These are phyloP conservation scores for Annulohypoxylon truncatum DNA, from an alignment of 2,329 filamentous ascomycete species.

Conservation along the genomic window DNA sequence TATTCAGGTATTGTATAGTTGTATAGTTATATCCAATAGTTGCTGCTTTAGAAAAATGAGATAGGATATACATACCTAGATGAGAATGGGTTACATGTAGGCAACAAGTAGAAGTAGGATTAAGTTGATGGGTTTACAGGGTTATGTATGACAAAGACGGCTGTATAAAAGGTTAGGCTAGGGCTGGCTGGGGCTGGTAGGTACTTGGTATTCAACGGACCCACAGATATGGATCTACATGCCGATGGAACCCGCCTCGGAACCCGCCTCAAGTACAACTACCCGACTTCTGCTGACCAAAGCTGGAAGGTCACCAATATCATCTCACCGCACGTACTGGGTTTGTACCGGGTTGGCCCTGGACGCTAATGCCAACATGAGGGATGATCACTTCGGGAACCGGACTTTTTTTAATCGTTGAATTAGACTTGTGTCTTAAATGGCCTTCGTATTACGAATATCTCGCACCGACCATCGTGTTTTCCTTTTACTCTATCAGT, in stretches of 20 bases:
- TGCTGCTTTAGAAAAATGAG: background rate
- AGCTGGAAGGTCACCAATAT: conserved; percentile 10
- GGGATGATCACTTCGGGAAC: conserved; percentile 21
- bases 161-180: conserved; percentile 16
- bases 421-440: conserved; percentile 34
- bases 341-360: conserved; percentile 11
- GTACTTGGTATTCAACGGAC: conserved; percentile 14
- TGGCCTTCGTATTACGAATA: conserved; percentile 35
- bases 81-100: background rate
- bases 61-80: conserved; percentile 4
- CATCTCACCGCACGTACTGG: conserved; percentile 17
- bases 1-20: background rate
- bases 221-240: conserved; percentile 3
- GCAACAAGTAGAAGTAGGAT: background rate
- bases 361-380: conserved; percentile 7
- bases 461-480: conserved; percentile 35
- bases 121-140: conserved; percentile 13
- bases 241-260: conserved; percentile 43
- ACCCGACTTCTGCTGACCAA: conserved; percentile 23
- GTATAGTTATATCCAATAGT: too few species aligned
- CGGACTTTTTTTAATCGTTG: conserved; percentile 26
- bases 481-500: conserved; percentile 62
- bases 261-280: conserved; percentile 34
- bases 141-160: background rate
- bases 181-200: conserved; percentile 16